Base-by-base conservation (phyloP, 371 early-diverging fungal genomes). In the Mortierella sp. region DNA sequence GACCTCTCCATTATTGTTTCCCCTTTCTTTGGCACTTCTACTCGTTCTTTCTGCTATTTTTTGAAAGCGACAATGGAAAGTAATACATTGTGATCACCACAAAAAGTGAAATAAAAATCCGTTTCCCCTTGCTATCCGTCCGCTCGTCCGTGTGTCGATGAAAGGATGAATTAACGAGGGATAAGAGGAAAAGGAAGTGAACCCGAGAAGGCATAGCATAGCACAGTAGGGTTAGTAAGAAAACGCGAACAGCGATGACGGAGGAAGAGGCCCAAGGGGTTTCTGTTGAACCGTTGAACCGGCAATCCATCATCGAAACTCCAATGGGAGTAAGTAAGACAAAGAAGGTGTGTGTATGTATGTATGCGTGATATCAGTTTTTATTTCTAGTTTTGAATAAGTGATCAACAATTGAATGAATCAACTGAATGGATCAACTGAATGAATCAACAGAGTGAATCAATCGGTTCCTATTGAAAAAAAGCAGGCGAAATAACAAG, bases 101-200 rank as follows among this genome's bases (percentile, higher is more conserved):
- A 14, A 13, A 16, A 50, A 50, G n/a, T n/a, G n/a, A n/a, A n/a
- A n/a, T n/a, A 16, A 24, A 38, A 42, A 38, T 68, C 42, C 10
- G 24, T 16, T 34, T 34, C 34, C 42, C 68, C 42, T 68, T 68
- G 68, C 44, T 68, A 24, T 68, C 68, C 42, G 68, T 68, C 68
- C 68, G 68, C 21, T 38, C 44, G 65, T 63, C 31, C 60, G 38
- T 58, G 60, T 58, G 28, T 28, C 26, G 26, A 3, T 58, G 13
- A 65, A 58, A 38, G 68, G 44, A 21, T 21, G 42, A 68, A 24
- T 7, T 10, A 10, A 68, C 3, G 24, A 63, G 5, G 65, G 21
- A 31, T 34, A 63, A 6, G 31, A 28, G 7, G 34, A 34, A 19
- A 31, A 63, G 8, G 31, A 63, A 7, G 68, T 19, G 21, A 16